A percentile compares a stretch with the other conserved stretches of the same genome.
These are phyloP conservation scores for Camptophora hylomeconis DNA, from an alignment of 2,329 filamentous ascomycete genomes.

Conservation along the genomic window DNA sequence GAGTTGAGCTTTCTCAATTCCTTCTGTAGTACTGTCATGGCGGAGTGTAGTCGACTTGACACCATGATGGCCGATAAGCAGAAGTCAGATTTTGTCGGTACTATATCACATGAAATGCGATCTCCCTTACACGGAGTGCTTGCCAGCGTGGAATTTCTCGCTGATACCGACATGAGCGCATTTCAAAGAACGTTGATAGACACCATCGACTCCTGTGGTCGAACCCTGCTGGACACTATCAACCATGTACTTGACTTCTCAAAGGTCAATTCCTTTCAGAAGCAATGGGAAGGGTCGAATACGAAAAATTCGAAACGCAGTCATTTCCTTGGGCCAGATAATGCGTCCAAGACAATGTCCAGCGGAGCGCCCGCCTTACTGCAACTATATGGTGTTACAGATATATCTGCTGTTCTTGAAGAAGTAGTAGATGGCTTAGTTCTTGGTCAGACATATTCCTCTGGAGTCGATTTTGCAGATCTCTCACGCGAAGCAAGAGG, in stretches of 20 bases:
- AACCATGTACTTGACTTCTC: slow-evolving; percentile 26
- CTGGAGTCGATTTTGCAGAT: background rate
- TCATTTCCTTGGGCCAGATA: slow-evolving; percentile 9
- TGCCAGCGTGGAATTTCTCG: slow-evolving; percentile 37
- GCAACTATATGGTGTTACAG: slow-evolving; percentile 7
- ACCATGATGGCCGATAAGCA: slow-evolving; percentile 32
- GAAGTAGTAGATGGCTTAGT: slow-evolving; percentile 12
- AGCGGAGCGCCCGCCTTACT: slow-evolving; percentile 9
- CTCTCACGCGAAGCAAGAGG: background rate
- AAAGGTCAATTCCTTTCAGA: slow-evolving; percentile 23
- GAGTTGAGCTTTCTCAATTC: slow-evolving; percentile 28
- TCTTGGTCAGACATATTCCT: slow-evolving; percentile 5
- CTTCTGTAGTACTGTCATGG: slow-evolving; percentile 29
- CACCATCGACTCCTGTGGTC: slow-evolving; percentile 37
- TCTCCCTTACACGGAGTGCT: slow-evolving; percentile 35
- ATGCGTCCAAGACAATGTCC: slow-evolving; percentile 6
- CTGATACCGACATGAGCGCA: slow-evolving; percentile 28
- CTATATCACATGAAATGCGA: slow-evolving; percentile 39
- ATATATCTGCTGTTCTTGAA: slow-evolving; percentile 6
- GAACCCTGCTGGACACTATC: slow-evolving; percentile 38
- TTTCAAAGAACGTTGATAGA: slow-evolving; percentile 32
- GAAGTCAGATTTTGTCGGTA: slow-evolving; percentile 40
- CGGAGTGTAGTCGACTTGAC: slow-evolving; percentile 27
- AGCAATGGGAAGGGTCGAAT: slow-evolving; percentile 6
- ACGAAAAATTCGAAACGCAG: slow-evolving; percentile 17